phyloP scores from a whole-genome alignment of 805 yeast genomes.

The Candida qinlingensis region DNA sequence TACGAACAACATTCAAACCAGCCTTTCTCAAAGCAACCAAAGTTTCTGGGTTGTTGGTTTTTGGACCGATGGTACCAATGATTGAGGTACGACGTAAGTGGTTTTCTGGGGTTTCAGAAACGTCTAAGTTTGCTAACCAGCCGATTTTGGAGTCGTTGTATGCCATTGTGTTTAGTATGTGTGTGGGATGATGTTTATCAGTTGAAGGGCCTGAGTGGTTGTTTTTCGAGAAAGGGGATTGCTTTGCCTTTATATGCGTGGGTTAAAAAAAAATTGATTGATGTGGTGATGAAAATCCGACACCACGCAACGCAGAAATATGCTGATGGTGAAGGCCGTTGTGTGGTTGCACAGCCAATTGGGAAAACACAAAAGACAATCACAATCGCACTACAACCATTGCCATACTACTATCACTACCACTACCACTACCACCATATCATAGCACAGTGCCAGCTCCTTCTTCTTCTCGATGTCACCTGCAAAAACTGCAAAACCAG shows the following conservation, averaged over 20 bases:
- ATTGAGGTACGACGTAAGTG: slow-evolving; percentile 79
- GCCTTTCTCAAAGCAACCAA: slow-evolving; percentile 89
- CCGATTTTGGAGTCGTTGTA: slow-evolving; percentile 23
- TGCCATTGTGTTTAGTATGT: slow-evolving; percentile 8
- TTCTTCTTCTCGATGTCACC: too few relatives aligned
- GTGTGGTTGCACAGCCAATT: too few relatives aligned
- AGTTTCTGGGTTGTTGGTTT: slow-evolving; percentile 85
- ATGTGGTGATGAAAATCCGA: neutral
- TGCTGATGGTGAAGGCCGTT: too few relatives aligned
- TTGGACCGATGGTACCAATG: slow-evolving; percentile 98
- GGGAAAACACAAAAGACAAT: too few relatives aligned
- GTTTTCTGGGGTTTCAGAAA: slow-evolving; percentile 24
- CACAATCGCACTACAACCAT: too few relatives aligned
- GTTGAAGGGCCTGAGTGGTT: neutral
- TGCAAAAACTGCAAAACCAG: too few relatives aligned
- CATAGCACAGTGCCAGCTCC: too few relatives aligned
- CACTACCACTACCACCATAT: too few relatives aligned
- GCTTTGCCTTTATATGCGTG: neutral
- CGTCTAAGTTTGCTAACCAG: slow-evolving; percentile 25
- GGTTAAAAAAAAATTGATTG: too few relatives aligned
- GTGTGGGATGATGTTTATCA: too few relatives aligned
- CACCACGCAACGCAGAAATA: slow-evolving; percentile 9
- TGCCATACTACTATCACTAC: too few relatives aligned
- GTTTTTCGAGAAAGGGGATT: neutral
- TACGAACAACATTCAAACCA: slow-evolving; percentile 95